Conservation (phyloP, 108 stramenopile genomes). For the Nannochloropsis gaditana region DNA sequence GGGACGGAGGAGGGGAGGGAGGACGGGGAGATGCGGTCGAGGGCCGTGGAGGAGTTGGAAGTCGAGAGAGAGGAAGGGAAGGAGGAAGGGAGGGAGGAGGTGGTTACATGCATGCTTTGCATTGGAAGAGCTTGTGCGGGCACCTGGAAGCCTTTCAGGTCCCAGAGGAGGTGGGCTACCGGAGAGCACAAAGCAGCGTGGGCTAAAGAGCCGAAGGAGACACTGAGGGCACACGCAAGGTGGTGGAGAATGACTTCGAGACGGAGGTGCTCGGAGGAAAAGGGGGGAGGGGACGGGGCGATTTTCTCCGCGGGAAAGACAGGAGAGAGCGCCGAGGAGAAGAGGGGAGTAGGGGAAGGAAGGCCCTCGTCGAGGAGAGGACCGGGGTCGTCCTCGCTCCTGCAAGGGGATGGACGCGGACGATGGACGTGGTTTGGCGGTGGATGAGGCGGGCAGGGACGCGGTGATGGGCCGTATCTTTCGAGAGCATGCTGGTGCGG, state of each 20-base stretch:
- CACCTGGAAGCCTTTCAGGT: not conserved
- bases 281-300: slow-evolving; percentile 2
- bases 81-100: not conserved
- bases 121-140: not conserved
- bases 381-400: too few relatives aligned
- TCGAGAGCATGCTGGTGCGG: too few relatives aligned
- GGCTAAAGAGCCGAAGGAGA: not conserved
- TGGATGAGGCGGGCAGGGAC: too few relatives aligned
- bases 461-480: too few relatives aligned
- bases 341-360: too few relatives aligned
- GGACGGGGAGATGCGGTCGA: not conserved
- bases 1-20: not conserved
- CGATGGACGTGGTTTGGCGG: too few relatives aligned
- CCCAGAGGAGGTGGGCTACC: not conserved
- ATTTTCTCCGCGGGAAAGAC: not conserved
- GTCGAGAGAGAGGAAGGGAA: not conserved
- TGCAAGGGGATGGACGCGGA: too few relatives aligned
- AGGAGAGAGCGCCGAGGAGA: too few relatives aligned
- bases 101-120: not conserved
- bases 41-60: not conserved
- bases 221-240: not conserved
- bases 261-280: not conserved
- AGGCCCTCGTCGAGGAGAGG: too few relatives aligned
- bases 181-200: not conserved
- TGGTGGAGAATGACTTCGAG: not conserved